These are phyloP conservation scores for Luzula sylvatica DNA, from an alignment of 176 grass and related monocot genomes.

Conservation along the genomic window DNA sequence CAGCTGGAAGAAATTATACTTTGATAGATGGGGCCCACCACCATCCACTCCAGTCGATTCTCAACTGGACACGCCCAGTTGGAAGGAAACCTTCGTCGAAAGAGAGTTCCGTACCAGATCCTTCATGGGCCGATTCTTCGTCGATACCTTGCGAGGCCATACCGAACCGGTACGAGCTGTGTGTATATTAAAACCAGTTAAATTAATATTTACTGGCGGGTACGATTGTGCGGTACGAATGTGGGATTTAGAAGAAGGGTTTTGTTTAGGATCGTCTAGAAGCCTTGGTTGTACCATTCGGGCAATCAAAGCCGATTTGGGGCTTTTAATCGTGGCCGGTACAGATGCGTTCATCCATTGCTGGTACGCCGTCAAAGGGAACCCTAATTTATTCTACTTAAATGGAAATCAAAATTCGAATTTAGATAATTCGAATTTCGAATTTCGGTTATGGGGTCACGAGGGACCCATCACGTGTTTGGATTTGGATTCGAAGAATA, in stretches of 20 bases:
- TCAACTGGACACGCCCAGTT: slow-evolving; percentile 31
- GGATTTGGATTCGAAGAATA: slow-evolving; percentile 54
- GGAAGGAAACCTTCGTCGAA: slow-evolving; percentile 85
- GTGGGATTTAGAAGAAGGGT: slow-evolving; percentile 92
- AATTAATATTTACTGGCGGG: slow-evolving; percentile 78
- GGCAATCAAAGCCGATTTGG: slow-evolving; percentile 61
- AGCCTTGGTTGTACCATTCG: slow-evolving; percentile 80
- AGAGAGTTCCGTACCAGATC: slow-evolving; percentile 63
- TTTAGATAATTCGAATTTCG: slow-evolving; percentile 31
- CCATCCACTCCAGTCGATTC: not conserved
- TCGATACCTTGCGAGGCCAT: slow-evolving; percentile 67
- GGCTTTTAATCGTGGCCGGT: slow-evolving; percentile 64
- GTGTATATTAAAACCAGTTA: slow-evolving; percentile 48
- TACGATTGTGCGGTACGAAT: slow-evolving; percentile 64
- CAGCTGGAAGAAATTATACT: slow-evolving; percentile 92
- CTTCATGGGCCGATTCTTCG: slow-evolving; percentile 63
- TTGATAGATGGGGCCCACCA: slow-evolving; percentile 62
- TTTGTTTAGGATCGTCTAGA: slow-evolving; percentile 56
- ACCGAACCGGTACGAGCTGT: slow-evolving; percentile 70
- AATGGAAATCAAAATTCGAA: slow-evolving; percentile 1
- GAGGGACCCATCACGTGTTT: slow-evolving; percentile 92
- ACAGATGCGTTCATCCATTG: slow-evolving; percentile 87
- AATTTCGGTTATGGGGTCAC: slow-evolving; percentile 80
- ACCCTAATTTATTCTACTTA: slow-evolving; percentile 46
- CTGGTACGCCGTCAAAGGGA: slow-evolving; percentile 64